Evolutionary conservation across 2,329 filamentous ascomycete genomes (phyloP).

Genomic region (Penicillium olsonii): DNA sequence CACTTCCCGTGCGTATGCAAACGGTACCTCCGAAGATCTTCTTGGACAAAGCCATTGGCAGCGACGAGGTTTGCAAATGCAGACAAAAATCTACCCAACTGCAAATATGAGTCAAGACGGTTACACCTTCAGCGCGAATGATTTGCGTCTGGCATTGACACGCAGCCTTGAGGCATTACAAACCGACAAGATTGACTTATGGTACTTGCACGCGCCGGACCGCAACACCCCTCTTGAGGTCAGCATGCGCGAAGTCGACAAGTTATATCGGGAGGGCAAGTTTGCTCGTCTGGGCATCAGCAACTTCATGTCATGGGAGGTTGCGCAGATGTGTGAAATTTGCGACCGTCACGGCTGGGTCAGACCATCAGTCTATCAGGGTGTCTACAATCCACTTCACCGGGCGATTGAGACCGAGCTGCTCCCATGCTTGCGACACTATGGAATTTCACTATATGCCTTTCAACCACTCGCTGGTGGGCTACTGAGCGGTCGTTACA

Average conservation of each 20-base stretch:
- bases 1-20: background rate
- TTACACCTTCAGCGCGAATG: background rate
- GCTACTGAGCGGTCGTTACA: background rate
- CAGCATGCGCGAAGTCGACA: background rate
- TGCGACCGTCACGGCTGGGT: background rate
- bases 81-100: too few species aligned
- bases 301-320: background rate
- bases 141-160: background rate
- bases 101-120: background rate
- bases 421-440: background rate
- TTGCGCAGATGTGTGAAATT: background rate
- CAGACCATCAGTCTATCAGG: background rate
- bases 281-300: background rate
- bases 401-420: background rate
- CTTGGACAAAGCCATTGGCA: background rate
- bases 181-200: background rate
- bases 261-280: background rate
- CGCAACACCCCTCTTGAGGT: background rate
- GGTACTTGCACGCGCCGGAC: background rate
- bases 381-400: background rate
- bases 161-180: background rate
- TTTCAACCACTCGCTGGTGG: background rate
- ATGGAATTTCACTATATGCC: background rate
- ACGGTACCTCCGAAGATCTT: background rate
- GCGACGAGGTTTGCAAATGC: too few species aligned